Evolutionary conservation across 345 rosid genomes (phyloP), one percentile per base, ranked within the genome.

Genomic region (Citrus unshiu): DNA sequence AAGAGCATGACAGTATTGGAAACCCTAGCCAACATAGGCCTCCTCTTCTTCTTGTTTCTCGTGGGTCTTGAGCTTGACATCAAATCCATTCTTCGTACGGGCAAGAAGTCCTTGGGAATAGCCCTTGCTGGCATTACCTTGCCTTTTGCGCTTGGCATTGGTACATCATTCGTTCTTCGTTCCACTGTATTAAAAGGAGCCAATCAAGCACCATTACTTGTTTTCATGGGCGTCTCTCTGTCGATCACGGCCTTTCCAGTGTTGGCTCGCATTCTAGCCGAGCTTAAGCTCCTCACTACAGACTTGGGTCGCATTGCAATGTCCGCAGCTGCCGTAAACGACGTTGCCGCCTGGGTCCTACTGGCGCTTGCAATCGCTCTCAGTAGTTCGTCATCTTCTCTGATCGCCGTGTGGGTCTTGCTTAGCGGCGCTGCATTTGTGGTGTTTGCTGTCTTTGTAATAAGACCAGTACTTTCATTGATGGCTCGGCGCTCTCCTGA

Each of bases 1-100:
- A 79, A 39, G 72, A 86, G 96, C 82, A 73, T 91, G 86, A 90
- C 98, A 1, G 95, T 93, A 67, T 72, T 93, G 76, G 96, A 93
- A 78, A 93, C 98, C 4, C 69, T 92, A 1, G 96, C 98, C 65
- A 90, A 90, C 81, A 77, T 93, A 18, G 96, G 96, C 58, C 95
- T 93, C 74, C 82, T 92, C 71, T 93, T 88, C 85, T 93, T 93
- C 85, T 79, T 93, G 71, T 92, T 93, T 79, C 86, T 93, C 30
- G 95, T 92, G 6, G 98, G 98, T 30, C 92, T 93, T 13, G 98
- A 93, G 85, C 91, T 92, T 9, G 98, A 93, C 72, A 72, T 89
- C 2, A 70, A 83, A 32, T 73, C 96, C 9, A 86, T 93, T 40
- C 87, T 83, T n/a, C 87, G 90, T 5, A 92, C 96, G 0, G 96